phyloP scores from a whole-genome alignment of 345 rosid species.

The Alliaria petiolata region DNA sequence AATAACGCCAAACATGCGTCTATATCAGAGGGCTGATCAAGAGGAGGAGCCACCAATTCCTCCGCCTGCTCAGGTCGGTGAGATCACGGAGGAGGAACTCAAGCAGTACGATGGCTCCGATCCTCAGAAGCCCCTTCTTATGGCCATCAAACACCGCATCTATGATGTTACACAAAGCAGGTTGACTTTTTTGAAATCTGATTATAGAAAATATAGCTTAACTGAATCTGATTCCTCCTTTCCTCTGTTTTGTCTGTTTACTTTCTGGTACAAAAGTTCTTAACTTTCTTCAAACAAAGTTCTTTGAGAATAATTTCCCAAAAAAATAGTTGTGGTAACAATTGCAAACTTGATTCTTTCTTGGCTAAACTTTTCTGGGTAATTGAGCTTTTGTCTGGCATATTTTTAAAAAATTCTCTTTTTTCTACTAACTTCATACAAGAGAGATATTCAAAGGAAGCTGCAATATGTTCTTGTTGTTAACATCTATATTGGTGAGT shows the following conservation, averaged over 20 bases:
- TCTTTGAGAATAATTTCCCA: neutral
- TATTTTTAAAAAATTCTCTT: neutral
- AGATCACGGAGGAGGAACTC: conserved; percentile 77
- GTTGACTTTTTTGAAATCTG: conserved; percentile 24
- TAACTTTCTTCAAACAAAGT: neutral
- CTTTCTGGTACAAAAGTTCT: neutral
- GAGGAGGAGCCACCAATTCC: conserved; percentile 76
- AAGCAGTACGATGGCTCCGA: conserved; percentile 80
- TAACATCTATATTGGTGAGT: neutral
- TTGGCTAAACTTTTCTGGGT: neutral
- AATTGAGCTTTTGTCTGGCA: neutral
- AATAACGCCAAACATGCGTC: no score
- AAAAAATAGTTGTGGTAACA: neutral
- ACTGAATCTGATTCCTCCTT: neutral
- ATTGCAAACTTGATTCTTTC: neutral
- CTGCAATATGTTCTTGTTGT: neutral
- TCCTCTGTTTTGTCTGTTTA: neutral
- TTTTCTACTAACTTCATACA: neutral
- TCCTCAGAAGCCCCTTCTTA: conserved; percentile 80
- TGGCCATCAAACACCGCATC: conserved; percentile 99
- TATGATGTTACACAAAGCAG: conserved; percentile 98
- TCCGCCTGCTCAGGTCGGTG: conserved; percentile 89
- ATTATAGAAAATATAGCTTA: neutral
- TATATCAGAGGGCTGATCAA: conserved; percentile 29
- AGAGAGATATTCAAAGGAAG: neutral